phyloP scores from a whole-genome alignment of 2,329 filamentous ascomycete species.

The Xylaria polymorpha region DNA sequence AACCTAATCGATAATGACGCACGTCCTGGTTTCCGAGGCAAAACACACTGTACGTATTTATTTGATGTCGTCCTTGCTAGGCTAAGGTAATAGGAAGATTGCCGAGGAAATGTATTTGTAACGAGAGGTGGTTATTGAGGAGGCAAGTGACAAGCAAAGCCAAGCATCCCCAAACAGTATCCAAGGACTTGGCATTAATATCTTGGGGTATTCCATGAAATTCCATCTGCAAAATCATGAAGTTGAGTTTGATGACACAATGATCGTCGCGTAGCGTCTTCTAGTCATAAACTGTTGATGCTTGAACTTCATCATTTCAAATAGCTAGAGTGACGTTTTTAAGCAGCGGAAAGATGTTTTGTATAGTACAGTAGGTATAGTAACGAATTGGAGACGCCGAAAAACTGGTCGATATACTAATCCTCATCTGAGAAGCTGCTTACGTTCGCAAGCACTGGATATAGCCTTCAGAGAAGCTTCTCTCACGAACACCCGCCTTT shows the following conservation, averaged over 20 bases:
- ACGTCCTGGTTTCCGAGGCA: not conserved
- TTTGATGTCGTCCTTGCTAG: not conserved
- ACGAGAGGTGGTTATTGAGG: not conserved
- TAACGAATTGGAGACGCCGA: conserved; percentile 41
- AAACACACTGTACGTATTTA: not conserved
- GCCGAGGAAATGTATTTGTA: not conserved
- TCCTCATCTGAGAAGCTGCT: conserved; percentile 32
- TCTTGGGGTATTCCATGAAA: conserved; percentile 11
- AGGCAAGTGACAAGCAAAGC: not conserved
- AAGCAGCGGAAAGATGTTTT: not conserved
- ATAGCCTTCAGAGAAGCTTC: conserved; percentile 18
- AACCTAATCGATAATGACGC: conserved; percentile 24
- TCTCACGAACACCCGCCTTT: conserved; percentile 29
- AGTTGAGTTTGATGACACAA: conserved; percentile 20
- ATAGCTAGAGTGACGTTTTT: not conserved
- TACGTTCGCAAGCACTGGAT: conserved; percentile 30
- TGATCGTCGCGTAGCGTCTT: conserved; percentile 6
- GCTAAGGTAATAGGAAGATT: not conserved
- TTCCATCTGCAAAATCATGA: conserved; percentile 10
- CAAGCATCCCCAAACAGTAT: not conserved
- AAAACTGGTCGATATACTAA: conserved; percentile 34
- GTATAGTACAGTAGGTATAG: conserved; percentile 3
- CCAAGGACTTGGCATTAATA: conserved; percentile 14
- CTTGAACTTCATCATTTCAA: conserved; percentile 9
- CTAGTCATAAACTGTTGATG: not conserved